Percentiles rank a stretch among this genome's conserved stretches.
phyloP scores from a whole-genome alignment of 768 basidiomycete genomes.

The Termitomyces bulborhizus region DNA sequence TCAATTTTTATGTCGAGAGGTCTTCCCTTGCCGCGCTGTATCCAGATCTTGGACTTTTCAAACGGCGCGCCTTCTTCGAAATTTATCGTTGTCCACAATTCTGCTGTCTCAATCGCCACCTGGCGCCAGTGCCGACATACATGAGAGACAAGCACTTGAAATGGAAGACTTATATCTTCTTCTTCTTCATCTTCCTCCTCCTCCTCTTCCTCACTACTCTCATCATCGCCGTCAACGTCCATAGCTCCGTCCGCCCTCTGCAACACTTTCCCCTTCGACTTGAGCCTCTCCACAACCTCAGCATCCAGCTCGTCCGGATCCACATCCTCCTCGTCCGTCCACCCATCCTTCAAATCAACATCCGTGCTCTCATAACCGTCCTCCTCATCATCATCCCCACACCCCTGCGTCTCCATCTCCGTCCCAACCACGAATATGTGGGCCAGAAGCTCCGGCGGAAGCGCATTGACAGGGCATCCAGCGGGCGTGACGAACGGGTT shows the following conservation, averaged over 20 bases:
- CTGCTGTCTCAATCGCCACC: slow-evolving; percentile 44
- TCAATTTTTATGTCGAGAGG: slow-evolving; percentile 51
- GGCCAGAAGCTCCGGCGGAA: slow-evolving; percentile 52
- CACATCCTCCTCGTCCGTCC: slow-evolving; percentile 19
- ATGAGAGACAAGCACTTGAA: slow-evolving; percentile 54
- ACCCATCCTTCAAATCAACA: slow-evolving; percentile 23
- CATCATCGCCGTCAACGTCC: slow-evolving; percentile 12
- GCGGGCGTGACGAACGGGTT: slow-evolving; percentile 44
- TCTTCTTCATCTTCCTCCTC: not conserved
- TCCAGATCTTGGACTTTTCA: slow-evolving; percentile 34
- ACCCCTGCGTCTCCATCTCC: slow-evolving; percentile 27
- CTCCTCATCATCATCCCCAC: slow-evolving; percentile 25
- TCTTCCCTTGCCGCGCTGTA: slow-evolving; percentile 48
- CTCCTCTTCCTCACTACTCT: slow-evolving; percentile 6
- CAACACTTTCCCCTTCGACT: slow-evolving; percentile 14
- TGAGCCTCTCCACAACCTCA: slow-evolving; percentile 3
- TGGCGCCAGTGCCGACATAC: slow-evolving; percentile 58
- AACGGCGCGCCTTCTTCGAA: slow-evolving; percentile 35
- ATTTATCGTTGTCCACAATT: slow-evolving; percentile 48
- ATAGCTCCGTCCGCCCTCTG: slow-evolving; percentile 17
- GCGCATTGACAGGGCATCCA: slow-evolving; percentile 44
- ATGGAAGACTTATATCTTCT: slow-evolving; percentile 21
- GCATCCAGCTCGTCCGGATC: slow-evolving; percentile 9
- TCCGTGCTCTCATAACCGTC: slow-evolving; percentile 25
- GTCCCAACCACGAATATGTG: slow-evolving; percentile 48